Base-by-base conservation (phyloP, 345 rosid genomes). In the Hibiscus syriacus region DNA sequence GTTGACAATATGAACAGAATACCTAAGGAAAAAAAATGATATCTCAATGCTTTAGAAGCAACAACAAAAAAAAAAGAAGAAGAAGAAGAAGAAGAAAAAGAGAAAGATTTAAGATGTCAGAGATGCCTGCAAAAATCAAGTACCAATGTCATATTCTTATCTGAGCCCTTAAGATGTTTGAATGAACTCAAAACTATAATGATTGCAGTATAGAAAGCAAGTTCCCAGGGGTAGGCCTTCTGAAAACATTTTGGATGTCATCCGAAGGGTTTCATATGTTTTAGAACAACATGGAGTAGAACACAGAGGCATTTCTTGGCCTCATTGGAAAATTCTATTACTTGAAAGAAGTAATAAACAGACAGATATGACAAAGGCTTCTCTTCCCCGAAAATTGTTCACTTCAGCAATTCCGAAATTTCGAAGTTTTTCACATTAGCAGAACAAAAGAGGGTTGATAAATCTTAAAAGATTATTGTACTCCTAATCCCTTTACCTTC, bases 211-310 rank as follows among this genome's bases (percentile, higher is more conserved):
- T n/a, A 46, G 4, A 49, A 65, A 48, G 25, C 26, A 27, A 48
- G 38, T 29, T 29, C 17, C 34, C 4, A 41, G 20, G 53, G 36
- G 36, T 25, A 43, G 17, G 52, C 36, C 53, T 63, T 43, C 45
- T 17, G 2, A 41, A 25, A 41, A 25, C 48, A 61, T 61, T 61
- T 20, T 5, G 29, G 29, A 20, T 14, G 22, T 26, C 54, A 63
- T 63, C 38, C 22, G 12, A 63, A 63, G 54, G 55, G 57, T 25
- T 64, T 64, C 55, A 64, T 45, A 65, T 48, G 1, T 30, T 65
- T 64, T 17, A 29, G 20, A 7, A n/a, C 20, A 46, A 48, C 8
- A 64, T 0, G 9, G 27, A 29, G 29, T 17, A 3, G 67, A 23
- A n/a, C 13, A 63, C 1, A 41, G 1, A 26, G 41, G 68, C 39